Percentiles rank a stretch among this genome's conserved stretches.
Evolutionary conservation across 805 yeast genomes (phyloP).

Genomic region (Metschnikowia matae): DNA sequence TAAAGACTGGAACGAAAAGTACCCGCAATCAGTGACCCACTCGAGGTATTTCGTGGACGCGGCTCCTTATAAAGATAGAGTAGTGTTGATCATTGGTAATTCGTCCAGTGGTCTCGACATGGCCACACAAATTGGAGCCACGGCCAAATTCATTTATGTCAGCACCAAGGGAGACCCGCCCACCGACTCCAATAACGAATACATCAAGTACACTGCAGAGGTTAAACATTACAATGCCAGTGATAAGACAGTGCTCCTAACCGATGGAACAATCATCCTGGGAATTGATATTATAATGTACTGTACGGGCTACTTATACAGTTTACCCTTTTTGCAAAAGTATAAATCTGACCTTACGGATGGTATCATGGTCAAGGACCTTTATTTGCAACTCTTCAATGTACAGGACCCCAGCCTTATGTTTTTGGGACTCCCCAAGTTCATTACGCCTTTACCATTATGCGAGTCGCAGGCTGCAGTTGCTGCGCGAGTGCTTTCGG

Average conservation of each 20-base stretch:
- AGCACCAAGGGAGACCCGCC: constrained; percentile 12
- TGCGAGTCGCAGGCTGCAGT: constrained; percentile 18
- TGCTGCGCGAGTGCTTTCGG: constrained; percentile 17
- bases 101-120: constrained; percentile 76
- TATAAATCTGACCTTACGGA: constrained; percentile 11
- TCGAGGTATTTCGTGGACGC: constrained; percentile 32
- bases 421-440: constrained; percentile 15
- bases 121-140: constrained; percentile 53
- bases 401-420: constrained; percentile 16
- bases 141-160: constrained; percentile 16
- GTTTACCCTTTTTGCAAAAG: constrained; percentile 16
- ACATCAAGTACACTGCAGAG: constrained; percentile 8
- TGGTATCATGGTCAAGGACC: constrained; percentile 11
- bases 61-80: constrained; percentile 26
- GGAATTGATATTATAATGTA: constrained; percentile 15
- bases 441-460: constrained; percentile 16
- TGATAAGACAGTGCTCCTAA: constrained; percentile 7
- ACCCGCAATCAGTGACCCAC: constrained; percentile 28
- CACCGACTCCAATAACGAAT: constrained; percentile 7
- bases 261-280: constrained; percentile 7
- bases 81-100: constrained; percentile 64
- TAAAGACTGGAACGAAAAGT: constrained; percentile 23
- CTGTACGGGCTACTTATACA: constrained; percentile 19
- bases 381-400: constrained; percentile 16
- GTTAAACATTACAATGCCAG: constrained; percentile 10